These are phyloP conservation scores for Diaporthe eres DNA, from an alignment of 2,329 filamentous ascomycete species.

Conservation along the genomic window DNA sequence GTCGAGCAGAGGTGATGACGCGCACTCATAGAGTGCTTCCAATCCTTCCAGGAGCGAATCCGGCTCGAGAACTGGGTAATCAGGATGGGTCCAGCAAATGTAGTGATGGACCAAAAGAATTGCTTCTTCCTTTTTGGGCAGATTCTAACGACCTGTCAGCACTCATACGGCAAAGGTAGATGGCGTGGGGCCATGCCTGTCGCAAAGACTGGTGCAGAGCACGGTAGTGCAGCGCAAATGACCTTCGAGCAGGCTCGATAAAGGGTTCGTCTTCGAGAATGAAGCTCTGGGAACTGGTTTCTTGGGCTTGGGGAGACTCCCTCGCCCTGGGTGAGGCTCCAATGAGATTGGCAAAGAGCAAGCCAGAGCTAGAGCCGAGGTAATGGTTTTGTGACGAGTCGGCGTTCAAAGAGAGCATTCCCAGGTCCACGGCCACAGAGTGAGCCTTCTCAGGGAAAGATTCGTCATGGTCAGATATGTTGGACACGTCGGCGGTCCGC, in stretches of 20 bases:
- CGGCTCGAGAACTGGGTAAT: not conserved
- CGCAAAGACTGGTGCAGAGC: not conserved
- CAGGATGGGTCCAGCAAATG: conserved; percentile 10
- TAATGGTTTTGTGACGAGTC: conserved; percentile 16
- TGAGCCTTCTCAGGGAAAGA: conserved; percentile 10
- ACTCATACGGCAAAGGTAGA: not conserved
- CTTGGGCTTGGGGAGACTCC: not conserved
- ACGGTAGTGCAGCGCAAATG: not conserved
- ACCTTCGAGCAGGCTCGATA: not conserved
- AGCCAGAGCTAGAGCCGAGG: conserved; percentile 4
- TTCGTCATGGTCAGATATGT: conserved; percentile 12
- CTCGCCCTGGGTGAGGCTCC: not conserved
- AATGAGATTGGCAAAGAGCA: conserved; percentile 17
- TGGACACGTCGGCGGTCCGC: not conserved
- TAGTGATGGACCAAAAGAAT: not conserved
- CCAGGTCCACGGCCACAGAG: not conserved
- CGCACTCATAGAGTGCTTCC: not conserved
- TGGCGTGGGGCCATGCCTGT: not conserved
- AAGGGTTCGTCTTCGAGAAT: not conserved
- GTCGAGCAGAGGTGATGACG: not conserved
- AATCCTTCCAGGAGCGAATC: not conserved
- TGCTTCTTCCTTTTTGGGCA: conserved; percentile 1
- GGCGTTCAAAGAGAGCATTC: conserved; percentile 3
- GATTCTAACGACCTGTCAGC: not conserved
- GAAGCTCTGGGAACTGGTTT: not conserved